These are phyloP conservation scores for Flaveria brownii DNA, from an alignment of 129 eudicot species.

Conservation along the genomic window DNA sequence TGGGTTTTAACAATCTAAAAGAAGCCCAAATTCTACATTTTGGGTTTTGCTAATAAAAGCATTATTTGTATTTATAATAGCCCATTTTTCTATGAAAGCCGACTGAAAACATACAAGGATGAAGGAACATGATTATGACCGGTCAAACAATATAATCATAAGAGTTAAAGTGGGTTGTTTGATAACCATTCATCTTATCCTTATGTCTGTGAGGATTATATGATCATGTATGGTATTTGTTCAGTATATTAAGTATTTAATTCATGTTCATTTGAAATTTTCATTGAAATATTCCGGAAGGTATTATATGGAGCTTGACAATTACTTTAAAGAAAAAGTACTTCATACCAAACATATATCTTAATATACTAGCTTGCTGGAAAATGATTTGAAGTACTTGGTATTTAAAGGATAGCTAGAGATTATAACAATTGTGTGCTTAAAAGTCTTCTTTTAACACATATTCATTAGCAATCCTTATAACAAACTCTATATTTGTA, in stretches of 20 bases:
- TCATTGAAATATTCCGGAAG: too few relatives aligned
- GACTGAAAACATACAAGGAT: not conserved
- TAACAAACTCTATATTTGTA: not conserved
- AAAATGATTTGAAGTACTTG: not conserved
- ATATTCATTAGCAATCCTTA: too few relatives aligned
- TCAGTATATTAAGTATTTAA: too few relatives aligned
- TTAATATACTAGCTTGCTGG: not conserved
- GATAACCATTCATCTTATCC: not conserved
- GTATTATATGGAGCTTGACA: slow-evolving; percentile 1
- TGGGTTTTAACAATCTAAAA: not conserved
- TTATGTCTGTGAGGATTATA: too few relatives aligned
- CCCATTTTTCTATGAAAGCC: not conserved
- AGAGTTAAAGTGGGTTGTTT: not conserved
- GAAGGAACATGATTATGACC: not conserved
- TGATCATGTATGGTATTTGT: too few relatives aligned
- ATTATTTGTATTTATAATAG: not conserved
- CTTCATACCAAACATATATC: not conserved
- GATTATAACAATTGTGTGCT: too few relatives aligned
- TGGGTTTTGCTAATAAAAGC: not conserved
- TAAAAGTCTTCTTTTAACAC: not conserved
- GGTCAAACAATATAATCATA: not conserved
- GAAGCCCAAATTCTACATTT: not conserved
- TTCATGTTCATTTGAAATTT: too few relatives aligned
- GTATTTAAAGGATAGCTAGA: not conserved
- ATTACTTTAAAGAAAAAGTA: not conserved